These are phyloP conservation scores for Euphorbia tirucalli DNA, from an alignment of 345 rosid species.

Conservation along the genomic window DNA sequence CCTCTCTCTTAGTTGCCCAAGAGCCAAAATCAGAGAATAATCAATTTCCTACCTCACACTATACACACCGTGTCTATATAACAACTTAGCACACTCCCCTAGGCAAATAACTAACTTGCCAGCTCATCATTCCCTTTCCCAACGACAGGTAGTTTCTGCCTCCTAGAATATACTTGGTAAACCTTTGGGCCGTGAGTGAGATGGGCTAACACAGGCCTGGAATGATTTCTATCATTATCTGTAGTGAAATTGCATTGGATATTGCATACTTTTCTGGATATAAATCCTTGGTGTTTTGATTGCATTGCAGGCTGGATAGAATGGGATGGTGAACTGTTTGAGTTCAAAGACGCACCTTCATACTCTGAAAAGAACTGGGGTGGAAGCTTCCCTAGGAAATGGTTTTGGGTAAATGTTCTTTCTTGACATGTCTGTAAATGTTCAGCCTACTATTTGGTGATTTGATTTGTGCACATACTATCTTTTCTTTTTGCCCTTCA, in stretches of 20 bases:
- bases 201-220: too few species aligned
- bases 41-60: too few species aligned
- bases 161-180: too few species aligned
- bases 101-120: too few species aligned
- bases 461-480: background rate
- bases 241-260: background rate
- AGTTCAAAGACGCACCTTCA: conserved; percentile 87
- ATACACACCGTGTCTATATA: too few species aligned
- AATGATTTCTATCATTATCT: too few species aligned
- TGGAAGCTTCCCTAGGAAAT: conserved; percentile 91
- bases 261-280: conserved; percentile 1
- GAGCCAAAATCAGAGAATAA: too few species aligned
- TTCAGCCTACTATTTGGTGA: conserved; percentile 13
- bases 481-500: background rate
- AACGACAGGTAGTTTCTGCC: too few species aligned
- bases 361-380: conserved; percentile 99
- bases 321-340: conserved; percentile 90
- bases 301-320: conserved; percentile 86
- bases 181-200: too few species aligned
- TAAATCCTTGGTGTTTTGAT: conserved; percentile 16
- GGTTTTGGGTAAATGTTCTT: conserved; percentile 84
- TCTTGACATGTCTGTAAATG: conserved; percentile 16
- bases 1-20: too few species aligned
- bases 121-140: too few species aligned
- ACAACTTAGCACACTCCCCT: too few species aligned